These are phyloP conservation scores for Nadsonia fulvescens DNA, from an alignment of 805 yeast genomes.

Conservation along the genomic window DNA sequence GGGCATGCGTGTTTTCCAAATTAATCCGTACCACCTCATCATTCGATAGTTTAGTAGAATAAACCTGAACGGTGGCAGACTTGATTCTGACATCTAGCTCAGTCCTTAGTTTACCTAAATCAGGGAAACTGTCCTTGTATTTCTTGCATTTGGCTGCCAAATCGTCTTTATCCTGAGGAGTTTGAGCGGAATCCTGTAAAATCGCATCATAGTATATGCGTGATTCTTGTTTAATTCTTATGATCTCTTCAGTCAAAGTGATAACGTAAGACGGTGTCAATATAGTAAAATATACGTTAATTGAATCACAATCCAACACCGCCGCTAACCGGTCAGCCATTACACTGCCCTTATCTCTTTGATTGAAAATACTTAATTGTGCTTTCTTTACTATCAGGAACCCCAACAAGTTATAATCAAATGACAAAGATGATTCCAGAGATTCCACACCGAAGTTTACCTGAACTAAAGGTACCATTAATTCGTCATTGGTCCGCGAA, in stretches of 20 bases:
- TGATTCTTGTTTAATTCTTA: slow-evolving; percentile 58
- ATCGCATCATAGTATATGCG: slow-evolving; percentile 59
- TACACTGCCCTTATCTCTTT: slow-evolving; percentile 29
- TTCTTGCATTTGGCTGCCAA: slow-evolving; percentile 2
- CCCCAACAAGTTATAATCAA: slow-evolving; percentile 76
- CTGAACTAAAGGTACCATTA: slow-evolving; percentile 50
- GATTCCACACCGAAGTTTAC: slow-evolving; percentile 37
- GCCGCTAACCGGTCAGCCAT: slow-evolving; percentile 36
- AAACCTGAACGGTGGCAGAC: slow-evolving; percentile 38
- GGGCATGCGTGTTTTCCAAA: slow-evolving; percentile 13
- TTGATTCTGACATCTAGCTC: slow-evolving; percentile 47
- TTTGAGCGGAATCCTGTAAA: slow-evolving; percentile 35
- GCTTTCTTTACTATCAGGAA: slow-evolving; percentile 34
- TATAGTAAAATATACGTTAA: slow-evolving; percentile 57
- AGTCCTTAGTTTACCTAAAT: slow-evolving; percentile 32
- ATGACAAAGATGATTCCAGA: slow-evolving; percentile 42
- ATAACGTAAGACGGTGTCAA: slow-evolving; percentile 68
- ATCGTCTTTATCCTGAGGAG: slow-evolving; percentile 13
- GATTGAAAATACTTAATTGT: slow-evolving; percentile 47
- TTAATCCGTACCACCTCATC: slow-evolving; percentile 45
- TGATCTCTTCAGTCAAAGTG: slow-evolving; percentile 56
- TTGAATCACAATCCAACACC: slow-evolving; percentile 23
- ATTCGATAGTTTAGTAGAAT: slow-evolving; percentile 71
- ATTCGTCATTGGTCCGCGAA: slow-evolving; percentile 18
- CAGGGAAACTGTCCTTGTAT: slow-evolving; percentile 4